These are phyloP conservation scores for Phaffia rhodozyma DNA, from an alignment of 1,284 basidiomycete genomes.

Conservation along the genomic window DNA sequence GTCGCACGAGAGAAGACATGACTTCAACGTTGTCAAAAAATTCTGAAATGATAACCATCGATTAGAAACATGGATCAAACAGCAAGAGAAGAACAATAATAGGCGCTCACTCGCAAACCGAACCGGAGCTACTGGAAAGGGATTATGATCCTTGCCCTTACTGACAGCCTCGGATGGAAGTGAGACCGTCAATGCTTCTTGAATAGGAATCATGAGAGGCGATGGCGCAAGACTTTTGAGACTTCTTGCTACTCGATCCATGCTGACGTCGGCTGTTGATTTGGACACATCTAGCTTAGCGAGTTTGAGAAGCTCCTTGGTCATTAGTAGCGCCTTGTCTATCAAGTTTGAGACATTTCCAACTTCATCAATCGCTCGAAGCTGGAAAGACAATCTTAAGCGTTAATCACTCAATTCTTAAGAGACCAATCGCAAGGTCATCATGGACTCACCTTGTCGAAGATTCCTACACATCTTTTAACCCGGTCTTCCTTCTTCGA, in stretches of 20 bases:
- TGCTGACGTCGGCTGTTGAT: conserved; percentile 38
- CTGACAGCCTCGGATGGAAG: conserved; percentile 54
- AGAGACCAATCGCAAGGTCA: background rate
- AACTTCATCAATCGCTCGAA: conserved; percentile 1
- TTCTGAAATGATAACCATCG: conserved; percentile 37
- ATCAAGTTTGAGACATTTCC: background rate
- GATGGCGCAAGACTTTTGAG: conserved; percentile 51
- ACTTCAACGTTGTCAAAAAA: conserved; percentile 79
- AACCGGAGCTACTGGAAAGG: conserved; percentile 68
- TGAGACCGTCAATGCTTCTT: conserved; percentile 81
- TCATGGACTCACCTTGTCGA: conserved; percentile 40
- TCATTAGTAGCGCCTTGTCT: conserved; percentile 39
- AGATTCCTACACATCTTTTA: conserved; percentile 50
- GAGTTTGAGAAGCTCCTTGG: conserved; percentile 53
- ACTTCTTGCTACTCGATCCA: conserved; percentile 53
- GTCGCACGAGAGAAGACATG: conserved; percentile 86
- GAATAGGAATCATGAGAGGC: conserved; percentile 73
- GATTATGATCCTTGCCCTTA: conserved; percentile 55
- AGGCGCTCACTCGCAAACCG: conserved; percentile 55
- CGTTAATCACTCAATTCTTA: background rate
- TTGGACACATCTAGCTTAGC: conserved; percentile 50
- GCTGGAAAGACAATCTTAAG: background rate
- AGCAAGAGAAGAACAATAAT: background rate
- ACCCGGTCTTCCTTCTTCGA: conserved; percentile 58
- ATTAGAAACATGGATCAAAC: background rate